Conservation (phyloP, 352 stramenopile species). For the Pythium aphanidermatum region DNA sequence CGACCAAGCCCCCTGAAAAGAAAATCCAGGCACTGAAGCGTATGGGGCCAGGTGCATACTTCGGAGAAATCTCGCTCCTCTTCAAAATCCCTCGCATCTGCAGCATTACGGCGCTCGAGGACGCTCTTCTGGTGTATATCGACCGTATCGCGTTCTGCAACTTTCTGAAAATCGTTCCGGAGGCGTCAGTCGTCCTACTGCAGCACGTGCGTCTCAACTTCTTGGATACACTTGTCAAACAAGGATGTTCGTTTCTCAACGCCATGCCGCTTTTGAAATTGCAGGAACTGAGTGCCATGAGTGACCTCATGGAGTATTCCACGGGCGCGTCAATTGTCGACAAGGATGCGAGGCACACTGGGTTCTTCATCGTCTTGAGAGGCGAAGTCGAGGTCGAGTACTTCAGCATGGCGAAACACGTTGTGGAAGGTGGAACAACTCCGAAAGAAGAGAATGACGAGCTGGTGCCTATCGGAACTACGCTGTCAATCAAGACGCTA, state of each 20-base stretch:
- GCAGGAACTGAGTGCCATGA: conserved; percentile 49
- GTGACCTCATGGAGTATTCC: conserved; percentile 38
- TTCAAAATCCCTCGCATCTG: conserved; percentile 65
- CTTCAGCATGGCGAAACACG: too few species aligned
- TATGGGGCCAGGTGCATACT: conserved; percentile 50
- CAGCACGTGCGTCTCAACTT: conserved; percentile 60
- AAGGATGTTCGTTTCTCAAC: conserved; percentile 45
- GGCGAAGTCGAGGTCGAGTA: conserved; percentile 29
- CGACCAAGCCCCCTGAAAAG: conserved; percentile 8
- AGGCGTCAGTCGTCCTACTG: conserved; percentile 42
- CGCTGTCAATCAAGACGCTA: not conserved
- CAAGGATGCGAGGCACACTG: conserved; percentile 17
- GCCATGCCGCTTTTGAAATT: conserved; percentile 47
- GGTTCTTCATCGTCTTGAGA: conserved; percentile 44
- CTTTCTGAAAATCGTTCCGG: conserved; percentile 61
- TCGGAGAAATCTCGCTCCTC: conserved; percentile 68
- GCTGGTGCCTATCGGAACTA: too few species aligned
- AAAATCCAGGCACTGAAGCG: conserved; percentile 51
- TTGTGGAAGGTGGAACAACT: too few species aligned
- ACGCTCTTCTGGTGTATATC: conserved; percentile 64
- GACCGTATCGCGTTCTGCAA: conserved; percentile 63
- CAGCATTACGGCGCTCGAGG: conserved; percentile 51
- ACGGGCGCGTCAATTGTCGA: conserved; percentile 25
- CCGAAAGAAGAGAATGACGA: too few species aligned
- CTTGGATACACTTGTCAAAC: conserved; percentile 51